Conservation (phyloP, 2,329 filamentous ascomycete species). For the Torrubiella hemipterigena region DNA sequence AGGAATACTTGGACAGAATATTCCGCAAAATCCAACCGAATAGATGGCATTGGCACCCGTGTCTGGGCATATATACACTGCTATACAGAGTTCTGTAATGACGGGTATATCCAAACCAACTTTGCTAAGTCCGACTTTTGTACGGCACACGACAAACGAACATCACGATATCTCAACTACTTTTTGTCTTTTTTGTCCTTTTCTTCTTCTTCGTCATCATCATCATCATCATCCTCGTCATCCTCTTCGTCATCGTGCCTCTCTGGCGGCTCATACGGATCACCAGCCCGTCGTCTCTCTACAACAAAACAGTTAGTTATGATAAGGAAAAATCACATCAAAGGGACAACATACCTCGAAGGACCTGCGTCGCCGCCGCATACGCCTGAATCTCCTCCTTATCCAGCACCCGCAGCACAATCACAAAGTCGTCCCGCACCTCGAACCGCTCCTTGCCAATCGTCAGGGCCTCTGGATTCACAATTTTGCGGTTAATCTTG, state of each 20-base stretch:
- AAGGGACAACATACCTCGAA: slow-evolving; percentile 51
- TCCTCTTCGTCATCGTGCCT: not conserved
- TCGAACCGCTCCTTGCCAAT: slow-evolving; percentile 86
- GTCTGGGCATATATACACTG: too few species aligned
- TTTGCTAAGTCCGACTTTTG: too few species aligned
- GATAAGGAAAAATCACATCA: slow-evolving; percentile 4
- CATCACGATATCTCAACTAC: too few species aligned
- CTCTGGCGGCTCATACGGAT: too few species aligned
- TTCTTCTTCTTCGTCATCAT: slow-evolving; percentile 10
- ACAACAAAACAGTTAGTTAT: not conserved
- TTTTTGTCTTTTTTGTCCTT: slow-evolving; percentile 5
- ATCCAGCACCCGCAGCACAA: slow-evolving; percentile 76
- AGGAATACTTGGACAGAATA: too few species aligned
- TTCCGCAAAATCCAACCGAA: too few species aligned
- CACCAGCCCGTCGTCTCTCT: slow-evolving; percentile 4
- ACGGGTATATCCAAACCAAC: too few species aligned
- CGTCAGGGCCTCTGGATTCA: slow-evolving; percentile 80
- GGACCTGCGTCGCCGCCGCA: slow-evolving; percentile 66
- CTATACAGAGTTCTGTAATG: too few species aligned
- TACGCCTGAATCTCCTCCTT: slow-evolving; percentile 86
- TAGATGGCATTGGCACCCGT: too few species aligned
- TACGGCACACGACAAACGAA: too few species aligned
- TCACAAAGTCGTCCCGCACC: slow-evolving; percentile 85
- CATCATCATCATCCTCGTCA: slow-evolving; percentile 16
- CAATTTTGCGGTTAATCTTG: slow-evolving; percentile 76